Conservation (phyloP, 345 rosid species). For the Aethionema arabicum region DNA sequence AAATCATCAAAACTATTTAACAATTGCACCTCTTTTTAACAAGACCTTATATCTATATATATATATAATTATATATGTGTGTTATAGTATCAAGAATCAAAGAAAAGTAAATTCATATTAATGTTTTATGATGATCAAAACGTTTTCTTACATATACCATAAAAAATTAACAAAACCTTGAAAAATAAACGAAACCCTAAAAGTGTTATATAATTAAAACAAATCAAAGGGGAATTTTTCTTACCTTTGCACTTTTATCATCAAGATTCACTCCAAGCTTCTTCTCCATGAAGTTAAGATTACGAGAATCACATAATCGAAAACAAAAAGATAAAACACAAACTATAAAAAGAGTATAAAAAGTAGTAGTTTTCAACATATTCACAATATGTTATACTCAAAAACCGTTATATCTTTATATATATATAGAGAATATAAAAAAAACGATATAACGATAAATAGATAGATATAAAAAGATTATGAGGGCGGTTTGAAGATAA, state of each 20-base stretch:
- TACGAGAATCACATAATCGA: constrained; percentile 53
- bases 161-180: background rate
- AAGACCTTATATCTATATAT: too few species aligned
- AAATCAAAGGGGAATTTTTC: constrained; percentile 26
- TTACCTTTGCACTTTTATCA: constrained; percentile 31
- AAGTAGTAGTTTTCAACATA: constrained; percentile 34
- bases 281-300: constrained; percentile 35
- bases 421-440: background rate
- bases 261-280: constrained; percentile 35
- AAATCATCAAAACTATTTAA: background rate
- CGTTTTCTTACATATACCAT: too few species aligned
- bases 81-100: too few species aligned
- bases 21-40: too few species aligned
- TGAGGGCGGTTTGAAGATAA: background rate
- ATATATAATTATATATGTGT: too few species aligned
- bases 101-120: too few species aligned
- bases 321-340: constrained; percentile 40
- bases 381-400: constrained; percentile 4
- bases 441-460: background rate
- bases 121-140: too few species aligned
- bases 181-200: background rate
- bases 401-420: constrained; percentile 10
- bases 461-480: background rate
- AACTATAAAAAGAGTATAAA: constrained; percentile 37
- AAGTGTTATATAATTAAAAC: too few species aligned